Conservation (phyloP, 768 basidiomycete species). For the Clitopilus hobsonii region DNA sequence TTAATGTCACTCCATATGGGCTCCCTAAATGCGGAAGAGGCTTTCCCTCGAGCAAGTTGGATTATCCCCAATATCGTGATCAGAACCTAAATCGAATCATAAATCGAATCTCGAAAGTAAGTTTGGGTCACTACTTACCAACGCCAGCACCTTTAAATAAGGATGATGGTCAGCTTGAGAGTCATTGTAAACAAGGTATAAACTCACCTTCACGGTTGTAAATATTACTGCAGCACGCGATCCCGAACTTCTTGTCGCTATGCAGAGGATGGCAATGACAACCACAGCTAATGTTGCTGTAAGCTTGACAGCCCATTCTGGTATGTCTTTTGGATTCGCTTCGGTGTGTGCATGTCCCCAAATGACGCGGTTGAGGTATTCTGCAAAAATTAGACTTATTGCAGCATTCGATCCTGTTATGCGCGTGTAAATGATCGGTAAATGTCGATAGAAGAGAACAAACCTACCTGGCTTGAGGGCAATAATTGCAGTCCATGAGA, state of each 20-base stretch:
- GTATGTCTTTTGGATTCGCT: slow-evolving; percentile 72
- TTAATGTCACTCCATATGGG: slow-evolving; percentile 74
- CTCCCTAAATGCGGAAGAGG: slow-evolving; percentile 60
- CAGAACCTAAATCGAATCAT: slow-evolving; percentile 41
- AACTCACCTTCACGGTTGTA: slow-evolving; percentile 73
- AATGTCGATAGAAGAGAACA: slow-evolving; percentile 7
- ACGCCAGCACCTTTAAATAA: slow-evolving; percentile 47
- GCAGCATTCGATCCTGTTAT: slow-evolving; percentile 69
- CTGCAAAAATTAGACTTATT: slow-evolving; percentile 83
- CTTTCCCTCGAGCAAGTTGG: slow-evolving; percentile 66
- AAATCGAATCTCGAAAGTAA: not conserved
- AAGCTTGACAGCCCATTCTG: slow-evolving; percentile 89
- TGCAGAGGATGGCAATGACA: slow-evolving; percentile 71
- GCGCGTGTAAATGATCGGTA: not conserved
- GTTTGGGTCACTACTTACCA: slow-evolving; percentile 39
- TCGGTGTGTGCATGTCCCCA: slow-evolving; percentile 71
- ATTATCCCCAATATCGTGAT: slow-evolving; percentile 79
- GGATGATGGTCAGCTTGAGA: not conserved
- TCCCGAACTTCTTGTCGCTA: slow-evolving; percentile 72
- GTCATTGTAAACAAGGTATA: not conserved
- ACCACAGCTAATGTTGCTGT: slow-evolving; percentile 73
- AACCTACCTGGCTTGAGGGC: slow-evolving; percentile 76
- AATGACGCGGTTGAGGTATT: slow-evolving; percentile 89
- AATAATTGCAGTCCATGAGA: slow-evolving; percentile 92
- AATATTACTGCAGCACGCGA: slow-evolving; percentile 83